Conservation (phyloP, 2,329 filamentous ascomycete genomes). For the Colletotrichum sp. region DNA sequence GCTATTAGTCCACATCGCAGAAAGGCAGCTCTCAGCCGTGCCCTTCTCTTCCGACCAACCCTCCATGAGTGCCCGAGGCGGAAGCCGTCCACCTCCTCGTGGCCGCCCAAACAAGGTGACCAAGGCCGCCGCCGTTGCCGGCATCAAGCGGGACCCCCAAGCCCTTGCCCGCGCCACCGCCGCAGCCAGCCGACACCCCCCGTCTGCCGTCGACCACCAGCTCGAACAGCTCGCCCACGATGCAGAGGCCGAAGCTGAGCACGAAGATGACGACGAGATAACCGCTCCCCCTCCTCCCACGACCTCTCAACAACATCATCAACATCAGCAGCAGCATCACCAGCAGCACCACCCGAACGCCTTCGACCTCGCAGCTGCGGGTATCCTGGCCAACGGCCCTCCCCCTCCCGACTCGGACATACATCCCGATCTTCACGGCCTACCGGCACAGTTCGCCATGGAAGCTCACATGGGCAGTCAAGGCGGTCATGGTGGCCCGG, state of each 20-base stretch:
- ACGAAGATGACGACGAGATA: conserved; percentile 20
- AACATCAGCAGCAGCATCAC: conserved; percentile 26
- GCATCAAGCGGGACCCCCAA: conserved; percentile 10
- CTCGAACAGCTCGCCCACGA: conserved; percentile 32
- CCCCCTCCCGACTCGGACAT: conserved; percentile 25
- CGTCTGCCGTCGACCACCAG: conserved; percentile 36
- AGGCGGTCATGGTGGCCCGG: not conserved
- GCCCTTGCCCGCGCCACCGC: conserved; percentile 24
- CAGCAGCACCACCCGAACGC: conserved; percentile 22
- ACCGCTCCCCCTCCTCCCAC: not conserved
- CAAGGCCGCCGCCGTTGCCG: conserved; percentile 36
- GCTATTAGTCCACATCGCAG: conserved; percentile 18
- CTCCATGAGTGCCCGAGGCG: conserved; percentile 23
- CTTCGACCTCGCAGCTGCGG: conserved; percentile 34
- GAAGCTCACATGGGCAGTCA: conserved; percentile 24
- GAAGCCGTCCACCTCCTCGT: conserved; percentile 32
- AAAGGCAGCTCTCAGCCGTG: not conserved
- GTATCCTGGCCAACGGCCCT: conserved; percentile 35
- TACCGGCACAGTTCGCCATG: conserved; percentile 26
- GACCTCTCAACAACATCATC: conserved; percentile 10
- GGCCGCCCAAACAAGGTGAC: conserved; percentile 49
- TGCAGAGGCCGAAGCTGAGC: conserved; percentile 25
- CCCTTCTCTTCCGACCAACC: not conserved
- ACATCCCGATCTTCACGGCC: conserved; percentile 29
- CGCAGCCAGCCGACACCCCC: conserved; percentile 29